Conservation (phyloP, 2,329 filamentous ascomycete species). For the Penicillium freii region DNA sequence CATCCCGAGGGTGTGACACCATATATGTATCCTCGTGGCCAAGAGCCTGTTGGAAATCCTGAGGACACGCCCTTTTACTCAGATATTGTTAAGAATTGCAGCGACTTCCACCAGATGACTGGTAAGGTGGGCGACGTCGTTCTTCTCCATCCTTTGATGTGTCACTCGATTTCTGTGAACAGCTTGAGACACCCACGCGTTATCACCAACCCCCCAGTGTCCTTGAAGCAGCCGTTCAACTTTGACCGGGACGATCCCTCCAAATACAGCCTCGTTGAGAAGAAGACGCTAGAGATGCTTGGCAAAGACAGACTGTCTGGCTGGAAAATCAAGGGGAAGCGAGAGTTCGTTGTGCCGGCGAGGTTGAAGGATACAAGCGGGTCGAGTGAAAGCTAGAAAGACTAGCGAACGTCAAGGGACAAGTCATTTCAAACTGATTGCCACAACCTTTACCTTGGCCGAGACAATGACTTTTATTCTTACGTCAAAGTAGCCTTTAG, state of each 20-base stretch:
- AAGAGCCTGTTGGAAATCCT: conserved; percentile 27
- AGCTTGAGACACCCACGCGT: conserved; percentile 48
- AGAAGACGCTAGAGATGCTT: conserved; percentile 51
- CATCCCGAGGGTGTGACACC: conserved; percentile 66
- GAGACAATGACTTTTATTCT: neutral
- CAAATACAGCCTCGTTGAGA: conserved; percentile 53
- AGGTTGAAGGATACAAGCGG: conserved; percentile 36
- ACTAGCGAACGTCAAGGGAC: neutral
- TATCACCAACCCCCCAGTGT: conserved; percentile 57
- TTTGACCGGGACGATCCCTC: conserved; percentile 48
- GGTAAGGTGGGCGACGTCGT: conserved; percentile 55
- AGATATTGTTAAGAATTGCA: conserved; percentile 38
- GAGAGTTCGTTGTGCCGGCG: conserved; percentile 49
- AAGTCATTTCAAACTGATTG: neutral
- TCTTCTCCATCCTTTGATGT: conserved; percentile 56
- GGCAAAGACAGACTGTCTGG: conserved; percentile 47
- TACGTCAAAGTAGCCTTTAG: conserved; percentile 2
- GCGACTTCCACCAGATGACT: conserved; percentile 52
- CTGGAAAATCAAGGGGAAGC: conserved; percentile 50
- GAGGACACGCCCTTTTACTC: conserved; percentile 37
- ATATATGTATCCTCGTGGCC: conserved; percentile 59
- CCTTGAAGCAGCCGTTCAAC: conserved; percentile 51
- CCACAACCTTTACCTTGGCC: neutral
- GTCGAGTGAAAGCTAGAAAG: conserved; percentile 41
- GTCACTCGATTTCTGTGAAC: conserved; percentile 54